Base-by-base conservation (phyloP, 75 land plant species). In the Cunninghamia lanceolata region DNA sequence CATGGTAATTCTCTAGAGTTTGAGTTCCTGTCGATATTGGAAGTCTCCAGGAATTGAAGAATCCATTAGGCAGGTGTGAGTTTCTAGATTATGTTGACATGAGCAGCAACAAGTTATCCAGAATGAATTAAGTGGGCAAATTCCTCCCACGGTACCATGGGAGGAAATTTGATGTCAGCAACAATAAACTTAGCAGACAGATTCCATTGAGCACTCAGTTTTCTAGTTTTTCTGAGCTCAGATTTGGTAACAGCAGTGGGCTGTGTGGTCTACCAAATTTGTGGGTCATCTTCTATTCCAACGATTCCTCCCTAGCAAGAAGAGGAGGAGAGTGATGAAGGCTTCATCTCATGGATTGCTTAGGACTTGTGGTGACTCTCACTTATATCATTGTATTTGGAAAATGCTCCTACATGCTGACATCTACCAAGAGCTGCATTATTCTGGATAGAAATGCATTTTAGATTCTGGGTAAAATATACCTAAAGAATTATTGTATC, bases 91-190 rank as follows among this genome's bases (percentile, higher is more conserved):
- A 88, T 84, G 82, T 93, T 32, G 70, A 84, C 15, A 86, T 94
- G 30, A 84, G 90, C 13, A 53, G 82, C 5, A 96, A 96, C 86
- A 77, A 50, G 6, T 73, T 96, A 68, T 86, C 91, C 14, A 96
- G 98, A 66, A 66, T 3, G n/a, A 66, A 66, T 66, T 66, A 28
- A 28, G 70, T 28, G 70, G 70, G 30, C n/a, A 28, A 8, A 66
- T 66, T 25, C 70, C 70, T 66, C n/a, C 25, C n/a, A n/a, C n/a
- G n/a, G n/a, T 0, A 66, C n/a, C 70, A 0, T 25, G 70, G 30
- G 3, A 66, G 70, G 21, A 66, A 25, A 14, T 66, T 66, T 66
- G 70, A 66, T 66, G 70, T 66, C n/a, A 66, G 70, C 70, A 66
- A 66, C 5, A 66, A 66, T 28, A 28, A 66, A 28, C 30, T 66